phyloP scores from a whole-genome alignment of 108 stramenopile genomes.

The Heterococcus sp. region DNA sequence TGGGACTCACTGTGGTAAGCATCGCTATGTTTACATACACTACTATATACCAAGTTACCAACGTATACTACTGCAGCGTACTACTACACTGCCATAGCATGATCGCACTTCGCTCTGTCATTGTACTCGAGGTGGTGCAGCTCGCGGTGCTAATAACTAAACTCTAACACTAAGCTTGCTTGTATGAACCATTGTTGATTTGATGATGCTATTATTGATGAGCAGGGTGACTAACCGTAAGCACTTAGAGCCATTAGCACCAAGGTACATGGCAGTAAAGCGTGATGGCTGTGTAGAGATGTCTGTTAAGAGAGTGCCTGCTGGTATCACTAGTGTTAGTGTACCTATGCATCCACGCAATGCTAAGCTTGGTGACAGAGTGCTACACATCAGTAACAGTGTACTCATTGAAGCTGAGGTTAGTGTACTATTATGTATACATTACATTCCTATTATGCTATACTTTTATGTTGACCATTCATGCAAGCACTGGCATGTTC shows the following conservation, averaged over 20 bases:
- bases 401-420: conserved; percentile 2
- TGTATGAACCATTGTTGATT: too few species aligned
- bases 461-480: background rate
- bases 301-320: background rate
- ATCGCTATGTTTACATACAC: too few species aligned
- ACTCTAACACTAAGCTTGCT: too few species aligned
- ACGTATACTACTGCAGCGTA: too few species aligned
- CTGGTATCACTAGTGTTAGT: background rate
- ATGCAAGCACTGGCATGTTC: background rate
- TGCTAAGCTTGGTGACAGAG: background rate
- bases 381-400: conserved; percentile 1
- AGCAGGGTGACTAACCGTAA: conserved; percentile 2
- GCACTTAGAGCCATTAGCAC: background rate
- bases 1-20: background rate
- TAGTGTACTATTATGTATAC: background rate
- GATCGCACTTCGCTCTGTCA: too few species aligned
- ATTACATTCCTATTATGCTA: background rate
- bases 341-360: conserved; percentile 1
- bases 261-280: conserved; percentile 3
- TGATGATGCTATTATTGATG: too few species aligned
- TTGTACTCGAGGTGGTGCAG: too few species aligned
- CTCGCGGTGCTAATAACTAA: too few species aligned
- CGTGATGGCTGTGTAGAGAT: background rate
- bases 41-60: too few species aligned
- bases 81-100: too few species aligned